A percentile compares a stretch with the other conserved stretches of the same genome.
Conservation (phyloP, 116 monocot genomes). For the Papilionanthe hybrid region DNA sequence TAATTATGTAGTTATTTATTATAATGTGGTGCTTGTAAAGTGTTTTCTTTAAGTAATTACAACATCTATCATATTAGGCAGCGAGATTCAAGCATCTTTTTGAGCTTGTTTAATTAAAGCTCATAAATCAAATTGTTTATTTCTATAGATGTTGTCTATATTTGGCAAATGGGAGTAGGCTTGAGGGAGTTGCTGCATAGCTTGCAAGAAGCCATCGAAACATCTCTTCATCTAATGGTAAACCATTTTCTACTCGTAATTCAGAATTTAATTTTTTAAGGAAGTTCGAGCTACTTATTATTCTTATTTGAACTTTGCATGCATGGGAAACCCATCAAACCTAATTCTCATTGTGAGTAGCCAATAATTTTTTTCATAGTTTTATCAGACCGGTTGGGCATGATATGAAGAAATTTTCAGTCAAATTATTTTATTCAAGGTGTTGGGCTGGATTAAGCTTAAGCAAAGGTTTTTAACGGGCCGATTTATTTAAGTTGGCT, state of each 20-base stretch:
- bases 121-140: neutral
- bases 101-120: neutral
- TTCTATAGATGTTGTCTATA: neutral
- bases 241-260: neutral
- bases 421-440: neutral
- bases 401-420: too few species aligned
- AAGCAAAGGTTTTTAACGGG: neutral
- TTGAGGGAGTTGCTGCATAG: slow-evolving; percentile 14
- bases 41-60: neutral
- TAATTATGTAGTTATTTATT: too few species aligned
- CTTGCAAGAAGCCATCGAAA: slow-evolving; percentile 11
- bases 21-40: neutral
- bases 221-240: slow-evolving; percentile 6
- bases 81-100: neutral
- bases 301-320: neutral
- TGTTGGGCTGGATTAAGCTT: neutral
- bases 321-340: neutral
- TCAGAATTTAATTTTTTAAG: neutral
- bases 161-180: slow-evolving; percentile 2
- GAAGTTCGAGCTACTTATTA: neutral
- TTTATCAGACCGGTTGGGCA: neutral
- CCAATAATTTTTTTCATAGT: neutral
- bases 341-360: neutral
- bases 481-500: neutral
- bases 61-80: neutral